Base-by-base conservation (phyloP, 805 yeast species). In the Diddensiella caesifluorescens region DNA sequence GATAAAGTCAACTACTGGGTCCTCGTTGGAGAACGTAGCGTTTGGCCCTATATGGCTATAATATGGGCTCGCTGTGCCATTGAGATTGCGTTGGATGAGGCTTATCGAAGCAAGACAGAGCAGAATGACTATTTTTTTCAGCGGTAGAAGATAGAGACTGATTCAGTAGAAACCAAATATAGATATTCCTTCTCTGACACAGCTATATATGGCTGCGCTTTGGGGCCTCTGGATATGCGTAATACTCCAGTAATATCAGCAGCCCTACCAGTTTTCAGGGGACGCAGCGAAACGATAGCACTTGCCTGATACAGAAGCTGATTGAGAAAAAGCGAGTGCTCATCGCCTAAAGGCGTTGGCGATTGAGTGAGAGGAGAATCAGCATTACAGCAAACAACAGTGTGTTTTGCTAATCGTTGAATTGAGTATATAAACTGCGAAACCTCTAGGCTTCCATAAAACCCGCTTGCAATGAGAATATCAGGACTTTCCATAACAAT, bases 1-100 rank as follows among this genome's bases (percentile, higher is more conserved):
- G 82, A 77, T 44, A 88, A 86, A 59, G 81, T 88, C 18, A 83
- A 87, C 4, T 86, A 87, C 57, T 90, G 97, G 95, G 78, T 88
- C 10, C 67, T 74, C 39, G 86, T 89, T 23, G 98, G 98, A 4
- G 97, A 90, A 60, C 70, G 83, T 49, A 83, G 95, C 33, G 87
- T 88, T 1, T 92, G 97, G 97, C 95, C 95, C 1, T 74, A 86
- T 39, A 69, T 86, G 47, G 86, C 95, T 0, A 67, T 88, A 27
- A 68, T 92, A 22, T 80, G 88, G 78, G 83, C 95, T 1, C 69
- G 98, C 35, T 85, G 96, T 54, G 79, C 89, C 1, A 83, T 90
- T 41, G 98, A 90, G 67, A 86, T 83, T 63, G 83, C 88, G 20
- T 68, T 90, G 42, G 95, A 89, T 59, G 86, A 82, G 59, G 73